Percentiles rank a stretch among this genome's conserved stretches.
Conservation (phyloP, 768 basidiomycete genomes). For the Scleroderma bovista region DNA sequence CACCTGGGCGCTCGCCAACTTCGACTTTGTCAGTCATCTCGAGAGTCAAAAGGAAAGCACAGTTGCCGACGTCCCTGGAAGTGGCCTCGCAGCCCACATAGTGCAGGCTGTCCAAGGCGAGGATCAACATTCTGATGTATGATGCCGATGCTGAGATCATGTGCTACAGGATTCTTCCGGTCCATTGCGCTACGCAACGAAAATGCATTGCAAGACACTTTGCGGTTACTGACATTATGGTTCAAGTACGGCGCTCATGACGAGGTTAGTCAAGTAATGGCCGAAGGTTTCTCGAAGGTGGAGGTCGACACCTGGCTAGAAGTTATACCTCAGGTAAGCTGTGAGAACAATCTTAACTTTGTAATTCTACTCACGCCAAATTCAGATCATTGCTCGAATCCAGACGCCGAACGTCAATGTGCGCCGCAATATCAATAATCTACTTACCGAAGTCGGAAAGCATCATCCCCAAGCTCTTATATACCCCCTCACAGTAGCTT, state of each 20-base stretch:
- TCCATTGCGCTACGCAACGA: constrained; percentile 88
- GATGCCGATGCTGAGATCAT: constrained; percentile 8
- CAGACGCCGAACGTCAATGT: constrained; percentile 90
- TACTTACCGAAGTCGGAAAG: constrained; percentile 89
- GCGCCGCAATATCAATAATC: constrained; percentile 79
- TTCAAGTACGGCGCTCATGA: constrained; percentile 94
- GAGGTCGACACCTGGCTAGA: constrained; percentile 98
- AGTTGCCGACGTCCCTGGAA: constrained; percentile 51
- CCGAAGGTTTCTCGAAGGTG: constrained; percentile 78
- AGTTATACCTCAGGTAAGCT: constrained; percentile 88
- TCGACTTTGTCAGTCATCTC: constrained; percentile 82
- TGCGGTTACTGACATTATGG: constrained; percentile 92
- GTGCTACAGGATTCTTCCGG: constrained; percentile 75
- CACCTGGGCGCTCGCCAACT: constrained; percentile 95
- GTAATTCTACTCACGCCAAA: neutral
- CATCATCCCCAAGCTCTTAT: constrained; percentile 97
- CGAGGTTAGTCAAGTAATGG: constrained; percentile 87
- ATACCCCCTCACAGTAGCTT: constrained; percentile 93
- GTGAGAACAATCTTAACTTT: neutral
- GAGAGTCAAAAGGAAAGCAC: constrained; percentile 60
- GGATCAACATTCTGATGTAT: neutral
- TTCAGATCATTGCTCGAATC: constrained; percentile 94
- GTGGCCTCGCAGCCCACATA: constrained; percentile 71
- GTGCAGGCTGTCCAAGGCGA: constrained; percentile 90
- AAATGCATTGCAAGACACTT: constrained; percentile 90